Evolutionary conservation across 2,329 filamentous ascomycete species (phyloP).

Genomic region (Coniochaeta ligniaria): DNA sequence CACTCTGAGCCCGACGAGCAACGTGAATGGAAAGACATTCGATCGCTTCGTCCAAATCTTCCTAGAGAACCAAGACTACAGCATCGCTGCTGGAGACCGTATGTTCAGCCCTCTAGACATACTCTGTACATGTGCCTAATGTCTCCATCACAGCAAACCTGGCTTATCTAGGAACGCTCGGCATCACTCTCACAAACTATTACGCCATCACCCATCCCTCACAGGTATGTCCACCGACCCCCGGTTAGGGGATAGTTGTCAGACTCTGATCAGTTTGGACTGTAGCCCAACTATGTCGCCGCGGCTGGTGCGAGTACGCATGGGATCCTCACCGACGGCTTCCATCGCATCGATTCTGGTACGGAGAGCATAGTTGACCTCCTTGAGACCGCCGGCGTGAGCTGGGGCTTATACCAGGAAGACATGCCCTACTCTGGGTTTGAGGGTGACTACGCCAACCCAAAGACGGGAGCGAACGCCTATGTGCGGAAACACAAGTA

Average conservation of each 20-base stretch:
- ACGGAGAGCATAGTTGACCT: constrained; percentile 41
- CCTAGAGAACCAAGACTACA: constrained; percentile 51
- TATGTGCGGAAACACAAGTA: constrained; percentile 49
- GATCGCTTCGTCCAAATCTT: constrained; percentile 54
- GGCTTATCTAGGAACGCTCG: constrained; percentile 41
- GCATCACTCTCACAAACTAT: constrained; percentile 46
- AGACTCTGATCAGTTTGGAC: not conserved
- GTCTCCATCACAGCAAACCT: constrained; percentile 24
- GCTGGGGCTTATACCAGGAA: constrained; percentile 47
- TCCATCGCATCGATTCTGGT: constrained; percentile 32
- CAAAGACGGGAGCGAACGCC: constrained; percentile 45
- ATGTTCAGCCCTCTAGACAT: not conserved
- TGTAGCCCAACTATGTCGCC: constrained; percentile 55
- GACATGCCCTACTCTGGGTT: constrained; percentile 42
- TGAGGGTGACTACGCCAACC: constrained; percentile 43
- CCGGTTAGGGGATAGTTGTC: no score
- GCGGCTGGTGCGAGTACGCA: constrained; percentile 48
- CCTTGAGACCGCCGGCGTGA: constrained; percentile 36
- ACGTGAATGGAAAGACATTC: constrained; percentile 46
- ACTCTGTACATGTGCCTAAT: no score
- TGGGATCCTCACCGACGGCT: constrained; percentile 45
- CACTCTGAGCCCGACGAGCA: constrained; percentile 32
- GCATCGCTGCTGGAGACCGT: not conserved
- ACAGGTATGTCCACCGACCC: constrained; percentile 20
- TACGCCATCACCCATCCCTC: constrained; percentile 51